phyloP scores from a whole-genome alignment of 371 early-diverging fungal species.

The Mortierella polycephala region DNA sequence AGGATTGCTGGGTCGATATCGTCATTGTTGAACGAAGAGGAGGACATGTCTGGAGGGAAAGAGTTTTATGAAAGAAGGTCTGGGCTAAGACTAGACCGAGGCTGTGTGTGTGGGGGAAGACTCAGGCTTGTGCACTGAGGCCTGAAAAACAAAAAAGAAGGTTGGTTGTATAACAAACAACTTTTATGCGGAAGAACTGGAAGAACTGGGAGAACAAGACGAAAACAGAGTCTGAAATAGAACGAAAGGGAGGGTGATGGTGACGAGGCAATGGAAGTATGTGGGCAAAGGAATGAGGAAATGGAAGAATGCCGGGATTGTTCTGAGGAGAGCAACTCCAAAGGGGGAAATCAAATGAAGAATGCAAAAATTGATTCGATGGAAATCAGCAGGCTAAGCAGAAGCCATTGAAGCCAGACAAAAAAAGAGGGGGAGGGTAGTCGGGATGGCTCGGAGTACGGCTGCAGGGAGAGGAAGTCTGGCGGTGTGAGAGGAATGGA shows the following conservation, averaged over 20 bases:
- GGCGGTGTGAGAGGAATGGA: no score
- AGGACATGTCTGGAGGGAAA: conserved; percentile 1
- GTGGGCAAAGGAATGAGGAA: no score
- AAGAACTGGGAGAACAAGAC: no score
- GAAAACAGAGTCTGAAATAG: no score
- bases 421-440: not conserved
- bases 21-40: conserved; percentile 13
- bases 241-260: no score
- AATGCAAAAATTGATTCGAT: not conserved
- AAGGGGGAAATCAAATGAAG: conserved; percentile 1
- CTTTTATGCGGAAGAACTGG: no score
- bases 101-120: not conserved
- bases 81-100: not conserved
- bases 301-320: no score
- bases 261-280: no score
- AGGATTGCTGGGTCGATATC: conserved; percentile 50
- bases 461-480: no score
- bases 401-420: not conserved
- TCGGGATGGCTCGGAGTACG: not conserved
- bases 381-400: not conserved
- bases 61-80: not conserved
- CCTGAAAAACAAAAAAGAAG: no score
- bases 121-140: no score
- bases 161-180: no score
- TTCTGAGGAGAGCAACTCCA: not conserved